A percentile compares a stretch with the other conserved stretches of the same genome.
Evolutionary conservation across 495 filamentous ascomycete genomes (phyloP).

Genomic region (Aspergillus olivimuriae): DNA sequence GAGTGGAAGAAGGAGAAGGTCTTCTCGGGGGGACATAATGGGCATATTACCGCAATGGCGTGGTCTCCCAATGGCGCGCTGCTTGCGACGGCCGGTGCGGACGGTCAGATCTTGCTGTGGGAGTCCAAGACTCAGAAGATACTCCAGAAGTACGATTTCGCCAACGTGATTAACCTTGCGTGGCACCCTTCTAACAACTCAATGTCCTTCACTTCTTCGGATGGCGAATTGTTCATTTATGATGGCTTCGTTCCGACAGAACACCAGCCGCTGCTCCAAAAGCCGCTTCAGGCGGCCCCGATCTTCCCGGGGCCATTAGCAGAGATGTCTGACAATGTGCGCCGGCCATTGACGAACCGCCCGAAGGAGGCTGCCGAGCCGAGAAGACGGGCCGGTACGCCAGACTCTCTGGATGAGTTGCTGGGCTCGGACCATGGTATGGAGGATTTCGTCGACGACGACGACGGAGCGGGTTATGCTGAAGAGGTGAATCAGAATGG

Average conservation of each 20-base stretch:
- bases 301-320: conserved; percentile 75
- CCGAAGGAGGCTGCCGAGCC: conserved; percentile 42
- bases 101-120: conserved; percentile 82
- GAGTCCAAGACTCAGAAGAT: conserved; percentile 80
- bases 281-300: conserved; percentile 66
- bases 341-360: conserved; percentile 49
- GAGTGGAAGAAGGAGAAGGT: conserved; percentile 79
- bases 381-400: conserved; percentile 39
- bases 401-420: conserved; percentile 56
- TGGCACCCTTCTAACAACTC: conserved; percentile 92
- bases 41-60: conserved; percentile 76
- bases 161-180: conserved; percentile 72
- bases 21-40: conserved; percentile 73
- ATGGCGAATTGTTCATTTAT: conserved; percentile 88
- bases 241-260: conserved; percentile 69
- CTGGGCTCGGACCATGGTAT: conserved; percentile 45
- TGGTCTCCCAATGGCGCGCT: conserved; percentile 96
- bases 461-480: conserved; percentile 89
- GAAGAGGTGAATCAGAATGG: conserved; percentile 56
- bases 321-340: conserved; percentile 62
- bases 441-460: conserved; percentile 86
- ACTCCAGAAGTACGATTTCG: conserved; percentile 57
- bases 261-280: conserved; percentile 52
- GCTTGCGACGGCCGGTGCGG: conserved; percentile 72
- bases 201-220: conserved; percentile 80